Evolutionary conservation across 257 asterid genomes (phyloP).

Genomic region (Fraxinus pennsylvanica): DNA sequence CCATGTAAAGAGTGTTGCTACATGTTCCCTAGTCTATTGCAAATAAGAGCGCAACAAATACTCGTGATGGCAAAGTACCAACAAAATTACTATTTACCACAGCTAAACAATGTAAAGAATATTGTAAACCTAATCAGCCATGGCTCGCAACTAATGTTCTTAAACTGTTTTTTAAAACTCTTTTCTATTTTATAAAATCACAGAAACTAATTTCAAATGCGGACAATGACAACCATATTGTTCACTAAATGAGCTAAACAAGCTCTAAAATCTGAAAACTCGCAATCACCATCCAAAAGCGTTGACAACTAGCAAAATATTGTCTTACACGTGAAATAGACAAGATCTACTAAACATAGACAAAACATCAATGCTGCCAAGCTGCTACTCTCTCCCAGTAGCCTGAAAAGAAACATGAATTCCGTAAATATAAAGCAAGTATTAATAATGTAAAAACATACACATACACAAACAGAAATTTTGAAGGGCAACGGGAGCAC

Average conservation of each 20-base stretch:
- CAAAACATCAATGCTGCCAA: not conserved
- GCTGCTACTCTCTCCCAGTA: not conserved
- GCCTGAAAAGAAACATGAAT: not conserved
- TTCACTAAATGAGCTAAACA: not conserved
- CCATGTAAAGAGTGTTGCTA: no score
- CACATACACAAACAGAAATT: no score
- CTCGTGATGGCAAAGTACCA: no score
- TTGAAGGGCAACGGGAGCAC: no score
- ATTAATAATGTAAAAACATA: no score
- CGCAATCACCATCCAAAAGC: not conserved
- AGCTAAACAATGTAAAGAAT: no score
- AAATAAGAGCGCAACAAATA: no score
- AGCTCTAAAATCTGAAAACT: not conserved
- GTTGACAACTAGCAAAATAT: not conserved
- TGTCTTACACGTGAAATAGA: not conserved
- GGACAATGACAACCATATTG: not conserved
- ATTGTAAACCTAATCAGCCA: no score
- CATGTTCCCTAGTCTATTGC: no score
- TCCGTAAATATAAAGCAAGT: not conserved
- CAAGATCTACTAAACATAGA: not conserved
- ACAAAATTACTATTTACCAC: no score
- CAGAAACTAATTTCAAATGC: not conserved
- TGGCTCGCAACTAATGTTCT: no score
- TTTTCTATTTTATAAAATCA: not conserved
- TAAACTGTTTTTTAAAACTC: no score